Evolutionary conservation across 108 stramenopile genomes (phyloP).

Genomic region (Skeletonema marinoi): DNA sequence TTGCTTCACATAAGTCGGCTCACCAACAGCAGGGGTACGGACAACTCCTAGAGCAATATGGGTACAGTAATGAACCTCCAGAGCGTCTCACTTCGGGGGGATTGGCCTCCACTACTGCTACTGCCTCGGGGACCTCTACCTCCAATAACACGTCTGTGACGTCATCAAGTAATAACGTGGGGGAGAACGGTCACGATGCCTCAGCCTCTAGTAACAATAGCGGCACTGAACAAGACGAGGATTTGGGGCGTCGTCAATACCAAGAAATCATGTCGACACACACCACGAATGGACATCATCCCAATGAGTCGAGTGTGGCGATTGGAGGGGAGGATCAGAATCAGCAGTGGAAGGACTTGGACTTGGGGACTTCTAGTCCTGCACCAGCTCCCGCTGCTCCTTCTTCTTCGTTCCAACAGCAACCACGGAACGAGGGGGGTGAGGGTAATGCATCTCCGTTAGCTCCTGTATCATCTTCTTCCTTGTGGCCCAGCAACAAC

Average conservation of each 20-base stretch:
- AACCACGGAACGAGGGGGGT: neutral
- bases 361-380: neutral
- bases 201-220: neutral
- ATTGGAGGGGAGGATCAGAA: neutral
- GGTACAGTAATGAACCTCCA: neutral
- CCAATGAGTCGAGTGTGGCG: too few species aligned
- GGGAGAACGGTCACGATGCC: neutral
- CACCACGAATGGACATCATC: neutral
- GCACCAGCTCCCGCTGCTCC: neutral
- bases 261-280: slow-evolving; percentile 1
- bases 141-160: neutral
- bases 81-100: neutral
- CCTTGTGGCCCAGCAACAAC: neutral
- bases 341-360: neutral
- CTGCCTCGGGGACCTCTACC: neutral
- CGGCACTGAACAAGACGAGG: neutral
- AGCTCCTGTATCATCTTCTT: neutral
- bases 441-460: neutral
- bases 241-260: neutral
- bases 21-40: neutral
- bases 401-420: neutral
- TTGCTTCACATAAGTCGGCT: neutral
- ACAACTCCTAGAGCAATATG: neutral
- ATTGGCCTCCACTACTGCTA: neutral
- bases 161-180: neutral